These are phyloP conservation scores for Coccinonectria pachysandricola DNA, from an alignment of 2,329 filamentous ascomycete species.

Conservation along the genomic window DNA sequence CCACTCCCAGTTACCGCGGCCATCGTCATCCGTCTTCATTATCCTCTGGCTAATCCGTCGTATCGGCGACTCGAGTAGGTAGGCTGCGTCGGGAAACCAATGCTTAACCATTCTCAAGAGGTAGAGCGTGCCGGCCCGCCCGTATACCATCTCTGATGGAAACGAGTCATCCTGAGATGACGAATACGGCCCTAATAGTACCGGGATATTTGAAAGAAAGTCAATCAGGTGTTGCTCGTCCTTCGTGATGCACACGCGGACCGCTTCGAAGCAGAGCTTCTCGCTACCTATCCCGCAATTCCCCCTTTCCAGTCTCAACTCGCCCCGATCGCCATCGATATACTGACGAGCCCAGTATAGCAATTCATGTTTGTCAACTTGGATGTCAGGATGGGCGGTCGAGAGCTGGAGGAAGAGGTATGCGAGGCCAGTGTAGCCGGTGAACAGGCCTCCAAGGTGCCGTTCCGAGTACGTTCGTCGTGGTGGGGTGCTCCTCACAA, in stretches of 20 bases:
- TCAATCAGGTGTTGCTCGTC: slow-evolving; percentile 26
- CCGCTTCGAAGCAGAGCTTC: slow-evolving; percentile 34
- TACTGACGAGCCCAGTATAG: slow-evolving; percentile 38
- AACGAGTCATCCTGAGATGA: slow-evolving; percentile 27
- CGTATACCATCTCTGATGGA: slow-evolving; percentile 54
- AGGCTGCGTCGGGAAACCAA: slow-evolving; percentile 39
- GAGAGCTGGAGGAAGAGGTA: slow-evolving; percentile 44
- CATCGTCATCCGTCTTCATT: slow-evolving; percentile 36
- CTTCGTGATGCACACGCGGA: slow-evolving; percentile 32
- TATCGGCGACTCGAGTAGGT: slow-evolving; percentile 42
- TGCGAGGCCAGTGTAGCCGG: slow-evolving; percentile 44
- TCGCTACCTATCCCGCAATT: slow-evolving; percentile 42
- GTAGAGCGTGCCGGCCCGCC: slow-evolving; percentile 58
- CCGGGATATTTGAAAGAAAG: slow-evolving; percentile 30
- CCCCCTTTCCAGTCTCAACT: slow-evolving; percentile 26
- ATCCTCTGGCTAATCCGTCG: slow-evolving; percentile 49
- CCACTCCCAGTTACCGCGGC: slow-evolving; percentile 47
- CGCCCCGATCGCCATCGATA: slow-evolving; percentile 28
- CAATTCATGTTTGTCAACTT: slow-evolving; percentile 31
- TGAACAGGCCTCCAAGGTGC: slow-evolving; percentile 37
- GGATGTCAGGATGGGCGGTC: slow-evolving; percentile 30
- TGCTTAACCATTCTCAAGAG: slow-evolving; percentile 52
- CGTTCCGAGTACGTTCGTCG: slow-evolving; percentile 22
- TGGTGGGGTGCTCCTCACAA: slow-evolving; percentile 27
- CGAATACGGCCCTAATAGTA: slow-evolving; percentile 20